phyloP scores from a whole-genome alignment of 129 eudicot genomes.

The Dittrichia graveolens region DNA sequence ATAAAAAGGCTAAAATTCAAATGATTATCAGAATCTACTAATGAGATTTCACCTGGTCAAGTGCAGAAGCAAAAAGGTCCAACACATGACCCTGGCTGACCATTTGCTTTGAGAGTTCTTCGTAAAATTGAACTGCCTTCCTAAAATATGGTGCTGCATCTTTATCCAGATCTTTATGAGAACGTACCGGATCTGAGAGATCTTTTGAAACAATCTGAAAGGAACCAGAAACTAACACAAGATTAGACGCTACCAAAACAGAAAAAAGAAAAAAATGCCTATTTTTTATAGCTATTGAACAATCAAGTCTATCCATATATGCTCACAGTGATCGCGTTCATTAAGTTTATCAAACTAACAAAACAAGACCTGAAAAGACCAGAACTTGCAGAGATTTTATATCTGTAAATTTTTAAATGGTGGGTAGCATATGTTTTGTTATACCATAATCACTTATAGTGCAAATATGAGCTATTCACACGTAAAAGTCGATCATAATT shows the following conservation, averaged over 20 bases:
- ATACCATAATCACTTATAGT: too few relatives aligned
- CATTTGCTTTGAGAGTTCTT: constrained; percentile 83
- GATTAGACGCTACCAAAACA: constrained; percentile 12
- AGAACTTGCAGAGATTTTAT: too few relatives aligned
- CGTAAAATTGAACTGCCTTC: constrained; percentile 83
- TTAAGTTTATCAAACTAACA: background rate
- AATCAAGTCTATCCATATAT: background rate
- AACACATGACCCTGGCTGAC: constrained; percentile 93
- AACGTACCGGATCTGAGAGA: constrained; percentile 92
- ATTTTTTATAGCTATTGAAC: background rate
- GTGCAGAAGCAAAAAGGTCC: constrained; percentile 99
- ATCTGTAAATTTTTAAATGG: too few relatives aligned
- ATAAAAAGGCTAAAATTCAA: background rate
- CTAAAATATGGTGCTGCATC: constrained; percentile 96
- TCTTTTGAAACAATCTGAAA: constrained; percentile 90
- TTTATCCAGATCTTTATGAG: constrained; percentile 96
- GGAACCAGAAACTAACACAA: constrained; percentile 19
- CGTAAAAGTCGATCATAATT: too few relatives aligned
- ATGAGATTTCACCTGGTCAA: constrained; percentile 76
- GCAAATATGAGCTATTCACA: too few relatives aligned
- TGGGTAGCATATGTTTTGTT: too few relatives aligned
- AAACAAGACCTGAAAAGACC: too few relatives aligned
- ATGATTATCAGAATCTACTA: background rate
- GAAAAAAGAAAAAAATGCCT: background rate
- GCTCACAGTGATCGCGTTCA: background rate